These are phyloP conservation scores for Sporobolomyces phaffii DNA, from an alignment of 768 basidiomycete species.

Conservation along the genomic window DNA sequence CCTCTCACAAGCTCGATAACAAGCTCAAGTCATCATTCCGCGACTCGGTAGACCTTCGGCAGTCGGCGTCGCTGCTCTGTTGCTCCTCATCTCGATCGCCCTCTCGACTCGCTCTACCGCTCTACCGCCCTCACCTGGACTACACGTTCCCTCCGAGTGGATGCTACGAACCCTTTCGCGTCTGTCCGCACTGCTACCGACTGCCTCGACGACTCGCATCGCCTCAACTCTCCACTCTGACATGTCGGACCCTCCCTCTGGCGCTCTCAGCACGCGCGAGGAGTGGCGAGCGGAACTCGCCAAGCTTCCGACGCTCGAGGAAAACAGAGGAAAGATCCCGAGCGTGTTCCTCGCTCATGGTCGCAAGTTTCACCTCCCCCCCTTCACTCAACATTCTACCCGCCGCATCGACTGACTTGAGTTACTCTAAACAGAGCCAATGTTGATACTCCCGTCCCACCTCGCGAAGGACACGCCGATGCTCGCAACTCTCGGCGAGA, in stretches of 20 bases:
- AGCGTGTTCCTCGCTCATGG: slow-evolving; percentile 60
- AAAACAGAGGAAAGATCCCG: slow-evolving; percentile 51
- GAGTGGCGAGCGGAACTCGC: slow-evolving; percentile 39
- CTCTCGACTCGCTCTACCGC: neutral
- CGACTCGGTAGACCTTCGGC: neutral
- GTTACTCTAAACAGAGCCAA: slow-evolving; percentile 49
- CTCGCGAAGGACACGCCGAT: neutral
- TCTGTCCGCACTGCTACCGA: neutral
- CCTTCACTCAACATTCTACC: neutral
- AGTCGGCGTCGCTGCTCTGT: neutral
- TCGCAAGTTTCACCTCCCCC: slow-evolving; percentile 12
- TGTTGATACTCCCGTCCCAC: slow-evolving; percentile 26
- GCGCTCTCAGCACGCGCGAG: slow-evolving; percentile 1
- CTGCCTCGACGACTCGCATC: neutral
- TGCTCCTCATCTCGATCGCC: neutral
- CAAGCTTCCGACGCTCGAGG: slow-evolving; percentile 31
- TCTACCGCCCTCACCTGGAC: neutral
- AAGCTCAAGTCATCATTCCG: neutral
- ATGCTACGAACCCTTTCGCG: neutral
- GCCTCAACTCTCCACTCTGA: neutral
- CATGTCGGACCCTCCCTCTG: neutral
- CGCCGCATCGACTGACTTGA: slow-evolving; percentile 42
- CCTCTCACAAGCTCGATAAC: neutral
- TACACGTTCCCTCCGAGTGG: neutral
- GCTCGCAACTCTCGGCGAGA: slow-evolving; percentile 6